A percentile compares a stretch with the other conserved stretches of the same genome.
Conservation (phyloP, 2,329 filamentous ascomycete species). For the Nothopassalora personata region DNA sequence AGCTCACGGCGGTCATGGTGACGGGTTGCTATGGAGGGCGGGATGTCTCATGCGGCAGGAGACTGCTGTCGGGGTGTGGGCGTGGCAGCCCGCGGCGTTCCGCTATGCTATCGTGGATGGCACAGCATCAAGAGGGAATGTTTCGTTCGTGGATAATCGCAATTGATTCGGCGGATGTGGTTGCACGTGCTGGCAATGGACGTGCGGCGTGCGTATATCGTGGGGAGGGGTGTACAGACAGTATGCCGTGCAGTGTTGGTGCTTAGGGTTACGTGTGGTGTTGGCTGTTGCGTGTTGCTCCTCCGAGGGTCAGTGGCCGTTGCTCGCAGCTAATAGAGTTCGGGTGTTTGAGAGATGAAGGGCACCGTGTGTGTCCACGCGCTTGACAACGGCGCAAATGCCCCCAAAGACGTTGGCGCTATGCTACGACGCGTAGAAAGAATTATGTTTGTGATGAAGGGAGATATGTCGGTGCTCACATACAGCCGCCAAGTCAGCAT, state of each 20-base stretch:
- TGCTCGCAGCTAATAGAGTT: background rate
- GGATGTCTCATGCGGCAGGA: constrained; percentile 4
- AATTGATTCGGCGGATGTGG: background rate
- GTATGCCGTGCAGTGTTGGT: background rate
- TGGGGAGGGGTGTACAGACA: background rate
- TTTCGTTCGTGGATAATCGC: background rate
- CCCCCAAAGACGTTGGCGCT: background rate
- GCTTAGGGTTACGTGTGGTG: background rate
- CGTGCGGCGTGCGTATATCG: background rate
- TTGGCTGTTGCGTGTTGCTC: background rate
- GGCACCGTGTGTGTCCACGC: background rate
- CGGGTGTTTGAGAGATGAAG: background rate
- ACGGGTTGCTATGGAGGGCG: background rate
- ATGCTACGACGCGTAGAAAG: background rate
- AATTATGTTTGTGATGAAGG: background rate
- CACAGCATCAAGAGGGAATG: constrained; percentile 2
- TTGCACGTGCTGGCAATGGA: background rate
- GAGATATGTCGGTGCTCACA: no score
- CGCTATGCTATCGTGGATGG: constrained; percentile 3
- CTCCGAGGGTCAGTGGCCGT: background rate
- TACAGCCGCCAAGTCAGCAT: background rate
- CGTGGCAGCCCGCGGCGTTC: constrained; percentile 2
- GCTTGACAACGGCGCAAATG: background rate
- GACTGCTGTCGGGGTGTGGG: background rate
- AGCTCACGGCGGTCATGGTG: constrained; percentile 3